Percentiles rank a stretch among this genome's conserved stretches.
Conservation (phyloP, 441 rosid genomes). For the Populus hybrid region DNA sequence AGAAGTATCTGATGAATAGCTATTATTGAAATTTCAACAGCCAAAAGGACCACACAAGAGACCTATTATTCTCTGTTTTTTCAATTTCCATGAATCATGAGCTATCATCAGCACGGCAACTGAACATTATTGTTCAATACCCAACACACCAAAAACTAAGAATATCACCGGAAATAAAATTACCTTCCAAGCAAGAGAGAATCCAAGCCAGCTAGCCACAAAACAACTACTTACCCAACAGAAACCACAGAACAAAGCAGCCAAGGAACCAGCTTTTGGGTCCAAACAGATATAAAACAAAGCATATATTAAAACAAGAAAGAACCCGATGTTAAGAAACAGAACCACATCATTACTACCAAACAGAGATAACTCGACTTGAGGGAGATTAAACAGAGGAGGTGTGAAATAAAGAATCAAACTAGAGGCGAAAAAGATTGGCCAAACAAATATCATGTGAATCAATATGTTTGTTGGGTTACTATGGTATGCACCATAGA, state of each 20-base stretch:
- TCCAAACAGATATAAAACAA: conserved; percentile 48
- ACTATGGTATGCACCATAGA: conserved; percentile 62
- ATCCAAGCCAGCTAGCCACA: conserved; percentile 44
- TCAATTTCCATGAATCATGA: too few species aligned
- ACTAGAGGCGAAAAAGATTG: conserved; percentile 54
- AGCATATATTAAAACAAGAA: conserved; percentile 42
- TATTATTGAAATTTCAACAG: too few species aligned
- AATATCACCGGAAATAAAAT: background rate
- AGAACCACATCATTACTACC: conserved; percentile 30
- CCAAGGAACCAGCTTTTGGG: conserved; percentile 53
- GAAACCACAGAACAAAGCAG: conserved; percentile 46
- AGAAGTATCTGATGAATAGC: too few species aligned
- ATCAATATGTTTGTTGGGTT: conserved; percentile 48
- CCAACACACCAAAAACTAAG: background rate
- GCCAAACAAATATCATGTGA: conserved; percentile 63
- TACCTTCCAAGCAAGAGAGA: conserved; percentile 66
- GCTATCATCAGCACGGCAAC: too few species aligned
- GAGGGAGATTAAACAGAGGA: conserved; percentile 34
- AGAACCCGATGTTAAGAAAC: conserved; percentile 49
- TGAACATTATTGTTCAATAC: too few species aligned
- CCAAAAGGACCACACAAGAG: too few species aligned
- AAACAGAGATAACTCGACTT: conserved; percentile 25
- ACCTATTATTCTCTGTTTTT: too few species aligned
- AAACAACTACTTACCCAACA: conserved; percentile 47
- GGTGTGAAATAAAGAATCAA: conserved; percentile 53